Percentiles rank a stretch among this genome's conserved stretches.
Evolutionary conservation across 129 eudicot species (phyloP).

Genomic region (Flaveria robusta): DNA sequence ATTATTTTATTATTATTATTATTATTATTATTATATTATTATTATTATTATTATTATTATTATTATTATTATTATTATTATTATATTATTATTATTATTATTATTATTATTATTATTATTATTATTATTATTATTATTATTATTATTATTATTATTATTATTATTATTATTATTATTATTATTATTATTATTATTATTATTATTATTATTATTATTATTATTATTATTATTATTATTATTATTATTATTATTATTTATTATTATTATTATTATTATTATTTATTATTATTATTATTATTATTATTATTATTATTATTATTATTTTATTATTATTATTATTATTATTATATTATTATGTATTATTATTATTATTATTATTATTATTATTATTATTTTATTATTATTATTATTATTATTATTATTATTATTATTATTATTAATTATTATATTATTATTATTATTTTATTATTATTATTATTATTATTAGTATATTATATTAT

Average conservation of each 20-base stretch:
- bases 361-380: not conserved
- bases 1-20: not conserved
- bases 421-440: not conserved
- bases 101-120: not conserved
- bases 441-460: not conserved
- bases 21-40: not conserved
- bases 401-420: not conserved
- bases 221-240: not conserved
- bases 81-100: not conserved
- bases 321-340: no score
- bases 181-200: not conserved
- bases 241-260: no score
- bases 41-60: not conserved
- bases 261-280: not conserved
- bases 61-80: not conserved
- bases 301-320: not conserved
- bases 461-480: no score
- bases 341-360: no score
- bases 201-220: not conserved
- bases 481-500: no score
- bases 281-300: not conserved
- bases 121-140: not conserved
- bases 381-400: no score
- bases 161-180: not conserved
- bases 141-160: not conserved